A percentile compares a stretch with the other conserved stretches of the same genome.
Conservation (phyloP, 805 yeast species). For the Yamadazyma nakazawae region DNA sequence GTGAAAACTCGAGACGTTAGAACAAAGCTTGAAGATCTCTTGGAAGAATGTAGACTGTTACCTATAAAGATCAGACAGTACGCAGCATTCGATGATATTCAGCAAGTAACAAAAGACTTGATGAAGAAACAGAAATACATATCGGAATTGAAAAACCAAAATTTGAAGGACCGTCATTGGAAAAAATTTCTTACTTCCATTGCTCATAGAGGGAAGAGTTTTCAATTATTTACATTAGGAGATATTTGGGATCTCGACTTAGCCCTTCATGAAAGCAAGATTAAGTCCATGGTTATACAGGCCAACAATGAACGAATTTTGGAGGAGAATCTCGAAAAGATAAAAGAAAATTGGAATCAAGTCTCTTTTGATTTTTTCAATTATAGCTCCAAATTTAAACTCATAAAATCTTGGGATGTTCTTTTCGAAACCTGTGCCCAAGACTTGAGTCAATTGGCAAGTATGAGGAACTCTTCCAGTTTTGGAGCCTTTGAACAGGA, state of each 20-base stretch:
- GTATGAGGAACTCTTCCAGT: slow-evolving; percentile 70
- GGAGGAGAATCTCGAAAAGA: slow-evolving; percentile 50
- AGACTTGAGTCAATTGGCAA: slow-evolving; percentile 57
- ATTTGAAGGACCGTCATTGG: slow-evolving; percentile 71
- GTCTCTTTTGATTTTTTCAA: slow-evolving; percentile 51
- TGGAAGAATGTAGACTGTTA: slow-evolving; percentile 45
- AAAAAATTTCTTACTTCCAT: slow-evolving; percentile 34
- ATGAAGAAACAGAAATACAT: slow-evolving; percentile 39
- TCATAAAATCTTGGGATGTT: slow-evolving; percentile 66
- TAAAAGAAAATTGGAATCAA: slow-evolving; percentile 55
- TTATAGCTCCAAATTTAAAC: slow-evolving; percentile 48
- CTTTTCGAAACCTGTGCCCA: slow-evolving; percentile 57
- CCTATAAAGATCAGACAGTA: slow-evolving; percentile 63
- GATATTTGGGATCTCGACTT: slow-evolving; percentile 62
- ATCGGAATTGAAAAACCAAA: slow-evolving; percentile 49
- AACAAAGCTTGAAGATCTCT: slow-evolving; percentile 48
- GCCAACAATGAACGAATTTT: slow-evolving; percentile 74
- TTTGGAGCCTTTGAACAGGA: slow-evolving; percentile 59
- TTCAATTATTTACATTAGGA: slow-evolving; percentile 43
- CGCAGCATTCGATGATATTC: slow-evolving; percentile 63
- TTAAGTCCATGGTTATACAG: slow-evolving; percentile 50
- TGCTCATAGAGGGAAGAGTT: slow-evolving; percentile 22
- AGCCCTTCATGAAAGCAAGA: slow-evolving; percentile 36
- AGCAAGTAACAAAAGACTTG: slow-evolving; percentile 39
- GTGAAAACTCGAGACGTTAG: slow-evolving; percentile 45